phyloP scores from a whole-genome alignment of 768 basidiomycete species.

The Aureoboletus auriporus region DNA sequence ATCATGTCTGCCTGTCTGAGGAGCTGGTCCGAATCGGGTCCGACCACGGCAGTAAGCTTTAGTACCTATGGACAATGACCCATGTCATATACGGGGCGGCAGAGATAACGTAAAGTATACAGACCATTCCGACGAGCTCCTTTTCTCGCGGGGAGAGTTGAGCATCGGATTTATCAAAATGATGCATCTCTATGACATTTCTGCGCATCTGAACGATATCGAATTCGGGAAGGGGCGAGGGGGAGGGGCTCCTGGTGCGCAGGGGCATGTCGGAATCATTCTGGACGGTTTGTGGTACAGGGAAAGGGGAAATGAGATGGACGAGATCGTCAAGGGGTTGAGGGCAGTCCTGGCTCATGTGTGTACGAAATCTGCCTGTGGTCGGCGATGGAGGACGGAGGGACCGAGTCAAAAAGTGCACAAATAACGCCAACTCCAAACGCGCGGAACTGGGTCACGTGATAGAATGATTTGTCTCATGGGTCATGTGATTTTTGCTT shows the following conservation, averaged over 20 bases:
- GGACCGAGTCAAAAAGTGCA: constrained; percentile 27
- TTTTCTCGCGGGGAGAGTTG: constrained; percentile 38
- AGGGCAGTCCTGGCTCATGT: constrained; percentile 34
- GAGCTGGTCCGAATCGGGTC: constrained; percentile 45
- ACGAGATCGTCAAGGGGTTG: constrained; percentile 53
- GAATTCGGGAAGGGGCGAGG: constrained; percentile 38
- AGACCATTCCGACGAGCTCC: constrained; percentile 57
- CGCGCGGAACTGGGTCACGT: constrained; percentile 34
- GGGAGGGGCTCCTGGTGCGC: constrained; percentile 24
- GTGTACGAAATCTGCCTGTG: not conserved
- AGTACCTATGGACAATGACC: constrained; percentile 38
- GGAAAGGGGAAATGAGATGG: constrained; percentile 50
- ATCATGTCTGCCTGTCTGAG: constrained; percentile 62
- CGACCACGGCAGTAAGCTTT: constrained; percentile 40
- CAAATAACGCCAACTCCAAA: constrained; percentile 35
- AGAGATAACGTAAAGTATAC: constrained; percentile 18
- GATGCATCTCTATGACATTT: constrained; percentile 42
- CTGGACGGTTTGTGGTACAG: constrained; percentile 27
- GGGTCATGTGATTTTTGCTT: constrained; percentile 19
- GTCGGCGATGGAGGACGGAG: constrained; percentile 9
- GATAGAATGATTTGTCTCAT: constrained; percentile 22
- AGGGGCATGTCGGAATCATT: constrained; percentile 19
- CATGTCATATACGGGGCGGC: not conserved
- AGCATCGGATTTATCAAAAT: constrained; percentile 19
- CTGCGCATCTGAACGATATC: constrained; percentile 49